These are phyloP conservation scores for Emiliania huxleyi DNA, from an alignment of 78 protist species.

Conservation along the genomic window DNA sequence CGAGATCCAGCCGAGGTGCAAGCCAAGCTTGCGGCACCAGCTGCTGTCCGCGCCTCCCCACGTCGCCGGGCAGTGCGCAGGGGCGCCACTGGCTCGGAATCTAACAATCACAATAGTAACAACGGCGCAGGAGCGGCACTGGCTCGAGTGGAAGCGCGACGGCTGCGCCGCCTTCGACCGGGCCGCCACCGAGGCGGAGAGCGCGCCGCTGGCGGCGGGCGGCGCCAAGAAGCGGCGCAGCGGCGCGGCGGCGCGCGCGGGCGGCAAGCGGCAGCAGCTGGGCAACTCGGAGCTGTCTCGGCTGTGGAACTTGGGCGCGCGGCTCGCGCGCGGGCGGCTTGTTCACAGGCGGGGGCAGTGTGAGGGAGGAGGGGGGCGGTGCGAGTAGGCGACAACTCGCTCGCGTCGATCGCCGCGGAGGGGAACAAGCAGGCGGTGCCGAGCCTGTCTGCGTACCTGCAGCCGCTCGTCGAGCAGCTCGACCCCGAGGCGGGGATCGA, in stretches of 20 bases:
- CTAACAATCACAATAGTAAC: too few species aligned
- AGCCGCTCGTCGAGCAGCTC: background rate
- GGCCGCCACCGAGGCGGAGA: background rate
- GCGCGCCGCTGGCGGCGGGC: background rate
- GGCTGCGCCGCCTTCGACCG: conserved; percentile 16
- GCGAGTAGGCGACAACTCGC: background rate
- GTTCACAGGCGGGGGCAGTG: too few species aligned
- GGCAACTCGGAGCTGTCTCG: background rate
- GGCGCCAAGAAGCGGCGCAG: background rate
- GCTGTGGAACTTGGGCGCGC: conserved; percentile 8
- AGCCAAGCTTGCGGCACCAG: too few species aligned
- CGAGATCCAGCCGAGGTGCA: too few species aligned
- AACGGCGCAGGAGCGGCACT: background rate
- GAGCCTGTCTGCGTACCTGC: background rate
- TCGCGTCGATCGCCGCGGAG: background rate
- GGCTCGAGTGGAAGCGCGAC: conserved; percentile 3
- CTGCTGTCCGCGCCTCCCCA: too few species aligned
- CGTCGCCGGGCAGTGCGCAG: too few species aligned
- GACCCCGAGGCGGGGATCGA: conserved; percentile 24
- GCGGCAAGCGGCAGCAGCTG: background rate
- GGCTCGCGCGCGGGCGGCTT: too few species aligned
- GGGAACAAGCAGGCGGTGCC: background rate
- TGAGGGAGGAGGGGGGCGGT: too few species aligned
- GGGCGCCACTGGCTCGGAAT: too few species aligned
- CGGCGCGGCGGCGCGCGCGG: background rate